Evolutionary conservation across 768 basidiomycete species (phyloP).

Genomic region (Rhodotorula sphaerocarpa): DNA sequence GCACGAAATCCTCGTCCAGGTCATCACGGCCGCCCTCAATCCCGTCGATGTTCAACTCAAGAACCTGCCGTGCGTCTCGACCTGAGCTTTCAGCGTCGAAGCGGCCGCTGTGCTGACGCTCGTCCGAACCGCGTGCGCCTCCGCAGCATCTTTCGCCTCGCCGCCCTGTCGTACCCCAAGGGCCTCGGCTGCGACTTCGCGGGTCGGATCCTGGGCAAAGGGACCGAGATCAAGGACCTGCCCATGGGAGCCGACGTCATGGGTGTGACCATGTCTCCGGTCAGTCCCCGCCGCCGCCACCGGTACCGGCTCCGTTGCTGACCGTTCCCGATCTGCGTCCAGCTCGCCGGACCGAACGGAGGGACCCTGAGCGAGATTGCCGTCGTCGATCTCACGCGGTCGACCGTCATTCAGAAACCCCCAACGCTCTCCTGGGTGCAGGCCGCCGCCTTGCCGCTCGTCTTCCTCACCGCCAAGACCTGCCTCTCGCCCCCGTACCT

Average conservation of each 20-base stretch:
- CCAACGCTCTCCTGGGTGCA: conserved; percentile 6
- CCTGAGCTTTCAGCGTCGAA: too few relatives aligned
- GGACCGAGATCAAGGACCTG: conserved; percentile 52
- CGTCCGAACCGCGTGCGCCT: neutral
- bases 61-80: neutral
- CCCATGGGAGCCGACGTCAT: conserved; percentile 63
- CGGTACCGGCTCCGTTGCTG: too few relatives aligned
- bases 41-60: conserved; percentile 22
- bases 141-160: conserved; percentile 11
- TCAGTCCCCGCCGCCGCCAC: too few relatives aligned
- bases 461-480: conserved; percentile 30
- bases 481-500: conserved; percentile 27
- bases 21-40: conserved; percentile 21
- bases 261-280: conserved; percentile 53
- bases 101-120: neutral
- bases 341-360: conserved; percentile 10
- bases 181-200: conserved; percentile 77
- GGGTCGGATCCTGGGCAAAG: conserved; percentile 55
- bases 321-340: too few relatives aligned
- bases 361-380: conserved; percentile 19
- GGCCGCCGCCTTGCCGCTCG: conserved; percentile 34
- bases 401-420: conserved; percentile 22
- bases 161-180: neutral
- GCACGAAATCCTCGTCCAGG: conserved; percentile 18
- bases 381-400: conserved; percentile 14